phyloP scores from a whole-genome alignment of 345 rosid genomes.

The Salix suchowensis region DNA sequence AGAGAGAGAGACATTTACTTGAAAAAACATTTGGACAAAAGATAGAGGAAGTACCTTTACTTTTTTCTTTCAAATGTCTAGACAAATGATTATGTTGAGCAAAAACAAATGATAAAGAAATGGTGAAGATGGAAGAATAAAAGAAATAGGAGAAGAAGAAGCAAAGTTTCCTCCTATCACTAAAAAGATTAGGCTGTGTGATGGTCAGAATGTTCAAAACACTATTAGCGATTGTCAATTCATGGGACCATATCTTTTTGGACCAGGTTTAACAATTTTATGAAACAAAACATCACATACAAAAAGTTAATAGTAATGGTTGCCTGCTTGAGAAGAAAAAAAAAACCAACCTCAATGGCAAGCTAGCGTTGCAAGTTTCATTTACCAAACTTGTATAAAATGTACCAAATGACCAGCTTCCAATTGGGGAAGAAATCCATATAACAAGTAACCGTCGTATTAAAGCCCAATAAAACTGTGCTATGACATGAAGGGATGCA shows the following conservation, averaged over 20 bases:
- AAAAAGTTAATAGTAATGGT: slow-evolving; percentile 2
- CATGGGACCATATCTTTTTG: background rate
- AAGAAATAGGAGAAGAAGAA: background rate
- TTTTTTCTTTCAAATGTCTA: slow-evolving; percentile 1
- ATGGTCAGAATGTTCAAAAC: background rate
- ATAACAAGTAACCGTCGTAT: slow-evolving; percentile 1
- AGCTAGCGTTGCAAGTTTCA: slow-evolving; percentile 11
- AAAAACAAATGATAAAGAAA: background rate
- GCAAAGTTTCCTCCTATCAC: background rate
- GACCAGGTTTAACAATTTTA: background rate
- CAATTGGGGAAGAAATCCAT: slow-evolving; percentile 4
- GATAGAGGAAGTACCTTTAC: background rate
- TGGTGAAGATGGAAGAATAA: background rate
- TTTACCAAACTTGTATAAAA: slow-evolving; percentile 8
- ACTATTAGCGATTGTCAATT: background rate
- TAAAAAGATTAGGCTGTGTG: background rate
- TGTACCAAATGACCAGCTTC: slow-evolving; percentile 2
- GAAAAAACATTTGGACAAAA: background rate
- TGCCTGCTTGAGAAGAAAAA: slow-evolving; percentile 1
- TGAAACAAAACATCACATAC: background rate
- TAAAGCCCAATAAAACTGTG: background rate
- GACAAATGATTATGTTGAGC: too few species aligned
- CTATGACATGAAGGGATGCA: background rate
- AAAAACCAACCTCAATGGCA: background rate
- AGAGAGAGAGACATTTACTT: background rate